Base-by-base conservation (phyloP, 1,284 basidiomycete species). In the Malassezia cuniculi region DNA sequence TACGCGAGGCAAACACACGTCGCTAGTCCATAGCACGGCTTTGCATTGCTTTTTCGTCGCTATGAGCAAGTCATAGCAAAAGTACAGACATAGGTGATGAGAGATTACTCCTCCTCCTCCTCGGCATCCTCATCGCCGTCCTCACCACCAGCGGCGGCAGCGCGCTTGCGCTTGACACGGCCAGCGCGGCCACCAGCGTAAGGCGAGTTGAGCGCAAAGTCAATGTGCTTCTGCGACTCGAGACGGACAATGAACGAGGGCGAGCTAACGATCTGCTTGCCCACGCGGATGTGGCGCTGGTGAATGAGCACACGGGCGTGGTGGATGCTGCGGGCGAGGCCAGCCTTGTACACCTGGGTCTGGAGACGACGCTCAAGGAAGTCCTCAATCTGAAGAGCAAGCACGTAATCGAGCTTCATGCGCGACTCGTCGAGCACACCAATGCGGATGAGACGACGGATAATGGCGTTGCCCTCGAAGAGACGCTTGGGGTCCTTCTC, bases 401-500 rank as follows among this genome's bases (percentile, higher is more conserved):
- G 75, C 75, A 95, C 90, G 81, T 95, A 97, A 82, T 95, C 57
- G 41, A 65, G 62, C 42, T 65, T 57, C 93, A 97, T 95, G 72
- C 89, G 83, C 55, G 78, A 75, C 77, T 99, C 90, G 71, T 97
- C 93, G 71, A 99, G 82, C 76, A 97, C 90, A 78, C 90, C 90
- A 66, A 99, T 95, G 69, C 90, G 87, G 41, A 99, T 87, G 57
- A 95, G 81, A 73, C 90, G 86, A 66, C 89, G 87, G 72, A 99
- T 97, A 66, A 97, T 79, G 69, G 90, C 90, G 73, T 99, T 99
- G 70, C 86, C 74, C 76, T 97, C 93, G 77, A 99, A 97, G 52
- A 97, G 84, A 73, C 93, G 85, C 77, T 95, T 97, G 69, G 90
- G 87, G 75, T 97, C 93, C 74, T 99, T 97, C 73, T 82, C 83